phyloP scores from a whole-genome alignment of 2,329 filamentous ascomycete genomes.

The Curvularia eragrostidis region DNA sequence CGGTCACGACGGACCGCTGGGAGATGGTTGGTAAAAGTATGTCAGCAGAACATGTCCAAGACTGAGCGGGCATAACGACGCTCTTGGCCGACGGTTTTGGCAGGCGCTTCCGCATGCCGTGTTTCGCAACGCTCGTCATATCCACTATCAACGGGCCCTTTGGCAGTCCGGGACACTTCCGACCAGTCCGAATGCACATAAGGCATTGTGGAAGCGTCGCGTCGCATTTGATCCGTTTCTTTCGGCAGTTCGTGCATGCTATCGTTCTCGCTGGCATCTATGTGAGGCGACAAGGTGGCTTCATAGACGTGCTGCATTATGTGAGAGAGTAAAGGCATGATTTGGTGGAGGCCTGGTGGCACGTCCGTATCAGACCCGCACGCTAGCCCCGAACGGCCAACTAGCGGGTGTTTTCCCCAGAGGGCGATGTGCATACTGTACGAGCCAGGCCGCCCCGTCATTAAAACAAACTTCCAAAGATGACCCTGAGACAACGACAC shows the following conservation, averaged over 20 bases:
- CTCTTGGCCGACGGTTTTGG: neutral
- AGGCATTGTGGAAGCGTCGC: slow-evolving; percentile 39
- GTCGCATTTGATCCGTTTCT: slow-evolving; percentile 45
- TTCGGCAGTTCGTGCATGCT: slow-evolving; percentile 38
- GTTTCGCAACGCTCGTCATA: slow-evolving; percentile 30
- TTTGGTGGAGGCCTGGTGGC: neutral
- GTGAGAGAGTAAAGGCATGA: neutral
- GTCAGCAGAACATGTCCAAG: neutral
- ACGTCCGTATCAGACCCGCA: neutral
- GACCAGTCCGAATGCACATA: slow-evolving; percentile 36
- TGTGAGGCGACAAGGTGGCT: neutral
- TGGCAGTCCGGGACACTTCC: slow-evolving; percentile 35
- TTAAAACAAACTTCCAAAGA: neutral
- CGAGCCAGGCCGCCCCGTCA: neutral
- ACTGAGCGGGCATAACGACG: neutral
- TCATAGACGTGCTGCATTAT: neutral
- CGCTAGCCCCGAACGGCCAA: neutral
- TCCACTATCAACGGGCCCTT: slow-evolving; percentile 42
- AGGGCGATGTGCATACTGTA: neutral
- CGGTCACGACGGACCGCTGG: slow-evolving; percentile 26
- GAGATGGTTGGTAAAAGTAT: slow-evolving; percentile 19
- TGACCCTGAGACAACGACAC: neutral
- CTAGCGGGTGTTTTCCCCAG: slow-evolving; percentile 4
- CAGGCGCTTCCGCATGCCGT: slow-evolving; percentile 24
- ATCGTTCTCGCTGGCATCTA: slow-evolving; percentile 38